These are phyloP conservation scores for Sugiyamaella floridensis DNA, from an alignment of 805 yeast genomes.

Conservation along the genomic window DNA sequence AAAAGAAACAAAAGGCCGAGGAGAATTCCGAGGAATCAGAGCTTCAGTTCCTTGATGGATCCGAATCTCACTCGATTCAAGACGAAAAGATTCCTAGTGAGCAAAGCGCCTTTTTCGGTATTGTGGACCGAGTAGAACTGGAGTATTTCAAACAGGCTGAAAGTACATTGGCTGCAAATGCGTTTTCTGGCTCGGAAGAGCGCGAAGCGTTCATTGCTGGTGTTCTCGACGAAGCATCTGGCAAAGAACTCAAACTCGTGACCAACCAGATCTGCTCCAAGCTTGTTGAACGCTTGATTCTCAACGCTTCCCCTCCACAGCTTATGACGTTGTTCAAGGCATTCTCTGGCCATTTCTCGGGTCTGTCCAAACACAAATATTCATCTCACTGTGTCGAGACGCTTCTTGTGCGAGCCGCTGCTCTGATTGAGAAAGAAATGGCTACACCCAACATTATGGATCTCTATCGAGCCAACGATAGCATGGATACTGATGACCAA, in stretches of 20 bases:
- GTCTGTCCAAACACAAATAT: slow-evolving; percentile 77
- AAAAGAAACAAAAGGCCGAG: not conserved
- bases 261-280: slow-evolving; percentile 95
- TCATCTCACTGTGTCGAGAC: slow-evolving; percentile 94
- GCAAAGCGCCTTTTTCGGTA: slow-evolving; percentile 63
- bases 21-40: slow-evolving; percentile 7
- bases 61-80: slow-evolving; percentile 11
- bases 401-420: slow-evolving; percentile 64
- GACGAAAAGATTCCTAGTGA: slow-evolving; percentile 19
- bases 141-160: slow-evolving; percentile 94
- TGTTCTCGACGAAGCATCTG: slow-evolving; percentile 77
- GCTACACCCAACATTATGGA: slow-evolving; percentile 32
- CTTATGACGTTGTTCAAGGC: slow-evolving; percentile 57
- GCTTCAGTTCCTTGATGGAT: not conserved
- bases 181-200: slow-evolving; percentile 70
- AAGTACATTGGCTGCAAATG: slow-evolving; percentile 70
- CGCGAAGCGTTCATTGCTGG: slow-evolving; percentile 63
- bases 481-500: not conserved
- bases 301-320: slow-evolving; percentile 57
- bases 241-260: slow-evolving; percentile 84
- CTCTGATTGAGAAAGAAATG: slow-evolving; percentile 66
- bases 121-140: slow-evolving; percentile 73
- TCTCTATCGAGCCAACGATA: not conserved
- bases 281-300: slow-evolving; percentile 77
- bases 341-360: slow-evolving; percentile 68